Conservation (phyloP, 73 alveolate genomes). For the Tetrahymena malaccensis region DNA sequence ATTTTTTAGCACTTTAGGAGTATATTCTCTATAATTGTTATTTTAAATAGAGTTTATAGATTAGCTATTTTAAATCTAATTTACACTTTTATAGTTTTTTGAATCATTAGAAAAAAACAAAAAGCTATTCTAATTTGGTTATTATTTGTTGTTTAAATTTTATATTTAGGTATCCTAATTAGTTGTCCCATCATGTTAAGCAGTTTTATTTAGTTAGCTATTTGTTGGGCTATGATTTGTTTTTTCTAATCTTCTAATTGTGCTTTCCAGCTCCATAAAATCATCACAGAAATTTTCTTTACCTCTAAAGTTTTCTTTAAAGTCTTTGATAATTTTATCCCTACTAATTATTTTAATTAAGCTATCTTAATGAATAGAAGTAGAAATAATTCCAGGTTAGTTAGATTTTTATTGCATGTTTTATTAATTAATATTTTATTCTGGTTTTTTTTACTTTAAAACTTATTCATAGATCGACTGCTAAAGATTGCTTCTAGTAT, state of each 20-base stretch:
- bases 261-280: background rate
- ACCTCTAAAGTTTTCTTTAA: background rate
- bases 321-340: background rate
- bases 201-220: background rate
- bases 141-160: background rate
- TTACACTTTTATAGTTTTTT: background rate
- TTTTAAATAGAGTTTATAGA: background rate
- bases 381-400: background rate
- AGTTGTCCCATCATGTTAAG: background rate
- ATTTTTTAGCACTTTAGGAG: background rate
- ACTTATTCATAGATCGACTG: background rate
- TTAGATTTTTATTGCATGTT: background rate
- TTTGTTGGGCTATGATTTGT: background rate
- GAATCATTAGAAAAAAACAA: background rate
- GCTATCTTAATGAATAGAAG: background rate
- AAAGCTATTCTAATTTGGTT: background rate
- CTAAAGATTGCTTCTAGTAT: background rate
- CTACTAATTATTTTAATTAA: background rate
- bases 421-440: background rate
- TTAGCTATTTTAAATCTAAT: background rate
- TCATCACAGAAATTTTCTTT: background rate
- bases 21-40: background rate
- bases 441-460: background rate
- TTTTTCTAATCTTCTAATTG: background rate
- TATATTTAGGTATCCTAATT: background rate